Base-by-base conservation (phyloP, 176 grass and related monocot genomes). In the Aegilops tauschii region DNA sequence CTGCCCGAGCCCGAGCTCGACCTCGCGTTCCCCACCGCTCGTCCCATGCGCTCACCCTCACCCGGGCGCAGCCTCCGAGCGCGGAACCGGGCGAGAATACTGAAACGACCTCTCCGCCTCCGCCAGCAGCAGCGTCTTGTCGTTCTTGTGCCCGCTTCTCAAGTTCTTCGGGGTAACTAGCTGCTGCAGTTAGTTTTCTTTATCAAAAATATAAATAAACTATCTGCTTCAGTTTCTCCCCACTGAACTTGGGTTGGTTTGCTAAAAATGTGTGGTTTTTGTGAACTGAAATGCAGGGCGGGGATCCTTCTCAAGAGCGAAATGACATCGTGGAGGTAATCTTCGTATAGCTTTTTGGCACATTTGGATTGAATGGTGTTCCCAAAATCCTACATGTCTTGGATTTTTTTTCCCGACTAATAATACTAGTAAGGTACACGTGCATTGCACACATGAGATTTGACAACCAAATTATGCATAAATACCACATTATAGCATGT, bases 131-230 rank as follows among this genome's bases (percentile, higher is more conserved):
- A 98, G 88, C 71, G 82, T 98, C 78, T 14, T 95, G 78, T 98
- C 96, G 5, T 63, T 94, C 31, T 90, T 98, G 34, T 98, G 96
- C 54, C 96, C 92, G 44, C 96, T 98, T 62, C 92, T 98, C 77
- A 98, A 91, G 52, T 82, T 98, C 54, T 74, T 98, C 11, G 92
- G 92, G 45, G 93, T 98, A 98, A 89, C 56, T 49, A 8, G 61
- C 69, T 40, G n/a, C 32, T 64, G 54, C 66, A 4, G 18, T 54
- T 54, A 18, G 50, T 49, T 69, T 72, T 14, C 12, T 49, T 49
- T 49, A 49, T 49, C 3, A 44, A 39, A 40, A 40, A 45, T 12
- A 49, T 14, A 49, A 49, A 49, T 44, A 47, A 98, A 89, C 54
- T 47, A 11, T 52, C 69, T 28, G n/a, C 32, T 75, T 34, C 66